Base-by-base conservation (phyloP, 768 basidiomycete genomes). In the Daedaleopsis nitida region DNA sequence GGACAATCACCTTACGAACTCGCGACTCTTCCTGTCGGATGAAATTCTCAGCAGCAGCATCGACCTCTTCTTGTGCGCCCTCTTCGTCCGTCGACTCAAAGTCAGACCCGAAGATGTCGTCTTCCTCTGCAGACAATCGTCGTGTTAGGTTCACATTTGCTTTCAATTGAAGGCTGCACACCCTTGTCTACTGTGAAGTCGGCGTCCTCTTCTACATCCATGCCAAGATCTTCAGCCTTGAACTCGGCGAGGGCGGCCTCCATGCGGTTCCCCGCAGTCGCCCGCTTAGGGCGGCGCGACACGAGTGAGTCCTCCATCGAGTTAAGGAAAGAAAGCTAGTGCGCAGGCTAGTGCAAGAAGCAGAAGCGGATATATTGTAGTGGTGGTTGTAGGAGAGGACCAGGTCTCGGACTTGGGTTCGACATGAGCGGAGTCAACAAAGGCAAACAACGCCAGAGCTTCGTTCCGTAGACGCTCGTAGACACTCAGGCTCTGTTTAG, bases 201-300 rank as follows among this genome's bases (percentile, higher is more conserved):
- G 0, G 74, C 72, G 64, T 94, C 92, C 45, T 92, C 89, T 14
- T 91, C 92, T 3, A 75, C 72, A 35, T 92, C 88, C 45, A 84
- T 82, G 11, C 75, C 74, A 16, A 78, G 72, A 53, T 84, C 83
- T 23, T 75, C 69, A 13, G 74, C 76, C 16, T 79, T 81, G 73
- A 88, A 83, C 71, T 89, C 88, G 2, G 91, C 91, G 65, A 93
- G 75, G 7, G 88, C 91, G 8, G 86, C 82, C 70, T 87, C 86
- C 89, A 92, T 91, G 54, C 91, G 92, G 58, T 92, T 93, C 3
- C 91, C 91, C 1, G 91, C 91, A 0, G 89, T 93, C 67, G 85
- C 88, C 44, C 91, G 81, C 65, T 77, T 83, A 13, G 87, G 76
- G 58, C 91, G 80, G 38, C 91, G 84, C 19, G 75, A 76, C 12